These are phyloP conservation scores for Scedosporium dehoogii DNA, from an alignment of 2,329 filamentous ascomycete genomes.

Conservation along the genomic window DNA sequence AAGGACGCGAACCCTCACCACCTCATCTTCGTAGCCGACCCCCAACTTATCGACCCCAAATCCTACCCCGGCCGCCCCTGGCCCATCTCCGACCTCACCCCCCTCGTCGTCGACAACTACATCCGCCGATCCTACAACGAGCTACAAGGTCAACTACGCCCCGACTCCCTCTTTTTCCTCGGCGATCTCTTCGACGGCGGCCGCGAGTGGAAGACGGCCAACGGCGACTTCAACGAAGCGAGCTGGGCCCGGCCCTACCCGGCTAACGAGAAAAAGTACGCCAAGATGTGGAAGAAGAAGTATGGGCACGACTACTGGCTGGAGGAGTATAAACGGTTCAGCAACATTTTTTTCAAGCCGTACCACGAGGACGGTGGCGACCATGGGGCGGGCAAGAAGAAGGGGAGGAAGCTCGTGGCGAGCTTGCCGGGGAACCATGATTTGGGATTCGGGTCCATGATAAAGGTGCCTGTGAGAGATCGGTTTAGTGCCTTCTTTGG, in stretches of 20 bases:
- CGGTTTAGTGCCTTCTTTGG: slow-evolving; percentile 86
- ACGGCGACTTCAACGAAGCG: slow-evolving; percentile 49
- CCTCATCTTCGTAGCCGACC: slow-evolving; percentile 77
- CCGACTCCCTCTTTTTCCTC: slow-evolving; percentile 82
- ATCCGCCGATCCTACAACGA: slow-evolving; percentile 72
- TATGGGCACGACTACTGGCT: slow-evolving; percentile 82
- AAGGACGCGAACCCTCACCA: slow-evolving; percentile 69
- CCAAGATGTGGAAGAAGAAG: slow-evolving; percentile 60
- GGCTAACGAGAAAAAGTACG: slow-evolving; percentile 37
- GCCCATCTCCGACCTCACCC: slow-evolving; percentile 43
- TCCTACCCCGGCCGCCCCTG: slow-evolving; percentile 78
- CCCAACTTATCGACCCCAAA: slow-evolving; percentile 85
- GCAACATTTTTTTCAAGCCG: slow-evolving; percentile 62
- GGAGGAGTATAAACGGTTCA: slow-evolving; percentile 75
- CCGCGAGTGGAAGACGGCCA: slow-evolving; percentile 77
- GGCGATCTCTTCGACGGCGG: slow-evolving; percentile 95
- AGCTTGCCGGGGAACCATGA: slow-evolving; percentile 94
- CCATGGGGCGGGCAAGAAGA: slow-evolving; percentile 27
- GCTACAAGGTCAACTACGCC: slow-evolving; percentile 65
- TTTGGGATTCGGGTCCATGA: slow-evolving; percentile 76
- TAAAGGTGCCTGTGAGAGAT: slow-evolving; percentile 70
- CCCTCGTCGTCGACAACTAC: slow-evolving; percentile 75
- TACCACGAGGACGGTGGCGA: slow-evolving; percentile 44
- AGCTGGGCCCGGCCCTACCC: slow-evolving; percentile 45
- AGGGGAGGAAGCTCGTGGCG: slow-evolving; percentile 65